phyloP scores from a whole-genome alignment of 305 asterid genomes.

The Fraxinus latifolia region DNA sequence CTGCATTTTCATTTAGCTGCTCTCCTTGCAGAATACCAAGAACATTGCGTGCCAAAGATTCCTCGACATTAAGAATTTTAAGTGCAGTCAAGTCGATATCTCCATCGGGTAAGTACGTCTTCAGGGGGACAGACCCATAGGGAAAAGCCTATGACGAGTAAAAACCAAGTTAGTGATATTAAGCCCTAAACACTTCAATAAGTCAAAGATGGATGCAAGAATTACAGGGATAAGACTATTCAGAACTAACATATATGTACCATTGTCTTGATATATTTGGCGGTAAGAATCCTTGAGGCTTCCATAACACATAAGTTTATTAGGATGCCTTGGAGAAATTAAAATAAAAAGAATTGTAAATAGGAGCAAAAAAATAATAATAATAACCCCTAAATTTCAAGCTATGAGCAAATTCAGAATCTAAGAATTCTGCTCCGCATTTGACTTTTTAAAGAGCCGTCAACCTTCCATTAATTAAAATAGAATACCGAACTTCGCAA shows the following conservation, averaged over 20 bases:
- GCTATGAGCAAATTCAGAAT: neutral
- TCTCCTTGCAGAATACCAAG: conserved; percentile 60
- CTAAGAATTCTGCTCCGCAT: neutral
- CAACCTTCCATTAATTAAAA: neutral
- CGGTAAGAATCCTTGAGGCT: neutral
- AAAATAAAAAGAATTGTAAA: neutral
- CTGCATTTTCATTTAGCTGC: conserved; percentile 58
- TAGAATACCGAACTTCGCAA: neutral
- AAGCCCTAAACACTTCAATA: neutral
- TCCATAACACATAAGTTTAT: neutral
- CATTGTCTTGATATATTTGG: neutral
- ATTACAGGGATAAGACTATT: neutral
- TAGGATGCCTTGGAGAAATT: neutral
- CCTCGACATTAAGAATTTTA: conserved; percentile 46
- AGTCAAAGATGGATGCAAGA: neutral
- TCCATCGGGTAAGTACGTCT: conserved; percentile 92
- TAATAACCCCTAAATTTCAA: neutral
- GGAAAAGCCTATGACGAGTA: conserved; percentile 56
- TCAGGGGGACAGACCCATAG: conserved; percentile 93
- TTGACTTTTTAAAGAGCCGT: neutral
- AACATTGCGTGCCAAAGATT: conserved; percentile 54
- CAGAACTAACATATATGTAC: neutral
- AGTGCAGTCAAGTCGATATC: conserved; percentile 84
- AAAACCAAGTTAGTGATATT: neutral
- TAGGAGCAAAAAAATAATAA: neutral